Percentiles rank a stretch among this genome's conserved stretches.
phyloP scores from a whole-genome alignment of 306 rosid genomes.

The Nissolia schottii region DNA sequence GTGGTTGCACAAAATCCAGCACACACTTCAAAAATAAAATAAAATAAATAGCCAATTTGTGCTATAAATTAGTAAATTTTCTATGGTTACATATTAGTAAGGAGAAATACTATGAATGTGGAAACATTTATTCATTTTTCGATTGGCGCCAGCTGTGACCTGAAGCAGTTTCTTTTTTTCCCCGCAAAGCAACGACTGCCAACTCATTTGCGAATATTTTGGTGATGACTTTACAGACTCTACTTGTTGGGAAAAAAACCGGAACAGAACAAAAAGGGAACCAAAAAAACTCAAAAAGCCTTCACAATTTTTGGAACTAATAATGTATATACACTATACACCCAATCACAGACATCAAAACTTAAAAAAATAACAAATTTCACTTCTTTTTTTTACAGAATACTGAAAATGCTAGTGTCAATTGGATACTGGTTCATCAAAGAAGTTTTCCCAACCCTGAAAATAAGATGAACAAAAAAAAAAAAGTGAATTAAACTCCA shows the following conservation, averaged over 20 bases:
- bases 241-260: not conserved
- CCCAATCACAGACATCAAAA: not conserved
- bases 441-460: slow-evolving; percentile 93
- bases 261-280: not conserved
- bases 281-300: slow-evolving; percentile 18
- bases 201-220: slow-evolving; percentile 8
- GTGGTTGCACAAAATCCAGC: not conserved
- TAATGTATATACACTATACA: not conserved
- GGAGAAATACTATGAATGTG: not conserved
- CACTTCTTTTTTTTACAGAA: not conserved
- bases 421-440: slow-evolving; percentile 90
- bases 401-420: slow-evolving; percentile 11
- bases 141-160: slow-evolving; percentile 8
- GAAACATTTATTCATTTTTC: not conserved
- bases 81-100: not conserved
- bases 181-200: slow-evolving; percentile 15
- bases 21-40: not conserved
- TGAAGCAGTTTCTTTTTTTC: slow-evolving; percentile 7
- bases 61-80: not conserved
- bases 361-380: slow-evolving; percentile 2
- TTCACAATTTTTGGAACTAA: slow-evolving; percentile 11
- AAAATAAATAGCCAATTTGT: not conserved
- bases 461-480: slow-evolving; percentile 12
- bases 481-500: not conserved
- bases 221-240: not conserved